Base-by-base conservation (phyloP, 345 rosid species). In the Salix udensis region DNA sequence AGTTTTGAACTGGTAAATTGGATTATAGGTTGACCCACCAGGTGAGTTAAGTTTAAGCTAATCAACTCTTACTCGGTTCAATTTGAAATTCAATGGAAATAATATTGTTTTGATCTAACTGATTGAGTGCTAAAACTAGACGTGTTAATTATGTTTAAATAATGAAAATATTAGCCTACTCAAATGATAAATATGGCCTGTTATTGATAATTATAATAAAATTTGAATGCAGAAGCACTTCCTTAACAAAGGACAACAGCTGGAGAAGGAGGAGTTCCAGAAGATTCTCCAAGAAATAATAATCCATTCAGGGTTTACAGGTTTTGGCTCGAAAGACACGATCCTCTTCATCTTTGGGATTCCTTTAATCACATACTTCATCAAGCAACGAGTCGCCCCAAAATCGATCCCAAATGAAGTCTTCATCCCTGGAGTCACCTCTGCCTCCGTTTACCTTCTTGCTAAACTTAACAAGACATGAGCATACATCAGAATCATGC, bases 391-490 rank as follows among this genome's bases (percentile, higher is more conserved):
- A 18, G 61, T 90, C 4, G 83, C 84, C 6, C 97, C 91, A 0
- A 80, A 81, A 2, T 71, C 85, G 2, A 18, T 94, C 34, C 85
- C 89, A 3, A 84, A 92, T 37, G 93, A 94, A 26, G 67, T 92
- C n/a, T 88, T 94, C 71, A 88, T 92, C 46, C 97, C 97, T 0
- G 85, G 77, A 7, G 78, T 94, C 81, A 92, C 98, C 24, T 94
- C 97, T 28, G 91, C 88, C 70, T 88, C 93, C 1, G 98, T 94
- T 74, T 87, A 81, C 81, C 69, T 92, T 77, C 96, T 94, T 62
- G 92, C 97, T 65, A 84, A 87, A 69, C 85, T 94, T 39, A 85
- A 92, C 58, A 94, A 91, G 84, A 86, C 88, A 62, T 91, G 88
- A 89, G 8, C 1, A 28, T 58, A 0, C 12, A 2, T 21, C 26